Base-by-base conservation (phyloP, 805 yeast species). In the Schwanniomyces vanrijiae region DNA sequence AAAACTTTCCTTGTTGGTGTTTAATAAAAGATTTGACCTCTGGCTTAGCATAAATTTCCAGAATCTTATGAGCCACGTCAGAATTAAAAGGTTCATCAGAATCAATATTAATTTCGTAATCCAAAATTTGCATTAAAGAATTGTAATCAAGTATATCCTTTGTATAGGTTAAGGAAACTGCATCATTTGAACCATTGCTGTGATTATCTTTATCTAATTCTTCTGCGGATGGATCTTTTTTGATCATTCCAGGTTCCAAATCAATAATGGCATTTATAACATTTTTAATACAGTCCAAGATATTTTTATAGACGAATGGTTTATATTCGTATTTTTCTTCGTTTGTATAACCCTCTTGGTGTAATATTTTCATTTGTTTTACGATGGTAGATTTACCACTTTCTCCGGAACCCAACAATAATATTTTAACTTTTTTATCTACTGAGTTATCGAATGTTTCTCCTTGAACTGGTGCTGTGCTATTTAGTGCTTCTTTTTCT, bases 401-500 rank as follows among this genome's bases (percentile, higher is more conserved):
- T 60, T 87, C 95, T 13, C 98, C 99, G 0, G 97, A 87, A 4
- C 99, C 94, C 42, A 87, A 67, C 28, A 91, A 72, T 31, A 91
- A 71, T 40, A 91, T 83, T 62, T 90, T 90, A 45, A 84, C 82
- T 48, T 82, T 88, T 51, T 76, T 62, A 24, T 28, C 40, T 19
- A 43, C 20, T 5, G 38, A 39, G 43, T 22, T 20, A 16, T 16
- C 11, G n/a, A 31, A 31, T 46, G 47, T 29, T 45, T 40, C 37
- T 9, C 34, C 19, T 39, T 24, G 31, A 20, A 39, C 20, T 5
- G 26, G 42, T 5, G 20, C 34, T 11, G 14, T 8, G 2, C 4
- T 2, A 31, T 16, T 31, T 31, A 31, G 7, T 14, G 34, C 16
- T 5, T 22, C 28, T 22, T 40, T 39, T 19, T 39, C 44, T 46